These are phyloP conservation scores for Phytophthora cactorum DNA, from an alignment of 352 stramenopile species.

Conservation along the genomic window DNA sequence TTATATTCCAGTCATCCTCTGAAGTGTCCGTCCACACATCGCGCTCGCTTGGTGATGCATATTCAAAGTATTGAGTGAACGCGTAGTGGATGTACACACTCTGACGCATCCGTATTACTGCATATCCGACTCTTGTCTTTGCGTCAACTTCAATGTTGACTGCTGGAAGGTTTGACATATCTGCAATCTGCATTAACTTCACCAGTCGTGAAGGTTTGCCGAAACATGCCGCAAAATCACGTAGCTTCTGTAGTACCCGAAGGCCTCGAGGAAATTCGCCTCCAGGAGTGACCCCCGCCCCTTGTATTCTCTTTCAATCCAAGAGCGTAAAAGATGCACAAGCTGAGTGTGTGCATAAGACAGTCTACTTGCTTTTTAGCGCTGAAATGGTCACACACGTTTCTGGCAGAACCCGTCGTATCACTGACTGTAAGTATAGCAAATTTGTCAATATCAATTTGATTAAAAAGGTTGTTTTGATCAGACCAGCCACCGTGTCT, in stretches of 20 bases:
- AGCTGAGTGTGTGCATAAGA: slow-evolving; percentile 13
- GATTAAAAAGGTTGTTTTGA: not conserved
- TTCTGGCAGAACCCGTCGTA: not conserved
- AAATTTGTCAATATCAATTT: slow-evolving; percentile 6
- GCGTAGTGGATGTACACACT: slow-evolving; percentile 11
- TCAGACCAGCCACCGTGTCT: not conserved
- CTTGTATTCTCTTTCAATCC: slow-evolving; percentile 10
- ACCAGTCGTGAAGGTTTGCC: not conserved
- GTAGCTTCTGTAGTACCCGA: slow-evolving; percentile 4
- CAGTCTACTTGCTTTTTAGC: slow-evolving; percentile 13
- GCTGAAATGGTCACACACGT: slow-evolving; percentile 1
- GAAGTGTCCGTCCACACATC: not conserved
- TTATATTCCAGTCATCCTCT: not conserved
- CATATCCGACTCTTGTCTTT: slow-evolving; percentile 10
- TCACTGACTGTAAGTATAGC: slow-evolving; percentile 11
- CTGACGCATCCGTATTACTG: slow-evolving; percentile 1
- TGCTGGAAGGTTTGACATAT: not conserved
- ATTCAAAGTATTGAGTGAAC: slow-evolving; percentile 6
- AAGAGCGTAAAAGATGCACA: slow-evolving; percentile 8
- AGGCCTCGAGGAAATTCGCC: slow-evolving; percentile 3
- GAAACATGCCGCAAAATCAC: slow-evolving; percentile 10
- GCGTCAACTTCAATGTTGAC: slow-evolving; percentile 6
- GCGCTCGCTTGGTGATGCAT: not conserved
- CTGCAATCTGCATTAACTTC: slow-evolving; percentile 7
- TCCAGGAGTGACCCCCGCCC: not conserved